Base-by-base conservation (phyloP, 1,284 basidiomycete genomes). In the Pseudozyma sp. region DNA sequence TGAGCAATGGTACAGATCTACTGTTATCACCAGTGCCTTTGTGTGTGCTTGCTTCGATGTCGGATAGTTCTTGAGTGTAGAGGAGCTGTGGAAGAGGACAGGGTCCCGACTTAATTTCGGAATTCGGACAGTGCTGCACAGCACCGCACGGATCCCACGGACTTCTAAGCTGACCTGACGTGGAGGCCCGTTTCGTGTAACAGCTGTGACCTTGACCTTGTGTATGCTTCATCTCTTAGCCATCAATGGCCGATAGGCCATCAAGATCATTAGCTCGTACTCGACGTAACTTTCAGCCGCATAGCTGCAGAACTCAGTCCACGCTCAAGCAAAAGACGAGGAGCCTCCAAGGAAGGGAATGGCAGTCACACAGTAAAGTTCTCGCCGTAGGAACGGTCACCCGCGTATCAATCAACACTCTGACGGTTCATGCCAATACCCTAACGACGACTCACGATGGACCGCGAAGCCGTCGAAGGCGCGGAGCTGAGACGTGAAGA, bases 401-500 rank as follows among this genome's bases (percentile, higher is more conserved):
- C 9, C 2, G 9, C 14, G 19, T 21, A 47, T 25, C 8, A 4
- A 25, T 12, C 45, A 11, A 25, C 19, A n/a, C 9, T n/a, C 25
- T 31, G 25, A 31, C 3, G 25, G 6, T 31, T 6, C 25, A 31
- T 31, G 25, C 25, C 25, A 31, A 31, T 6, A 31, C 6, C 25
- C 6, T 31, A 6, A 31, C 3, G 25, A 31, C 3, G 5, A 52
- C 39, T 45, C 39, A 34, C 31, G 42, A 70, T 70, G 68, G 56
- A 64, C 31, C 42, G 31, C 25, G 54, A 52, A 35, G 59, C 47
- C 34, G 31, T 43, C 49, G 48, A 59, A 11, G 54, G 39, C 14
- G 53, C 40, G 9, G 59, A 62, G 12, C 40, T 62, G 60, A 44
- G 50, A 34, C 65, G 47, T 3, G 72, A 70, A 35, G 67, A 75